phyloP scores from a whole-genome alignment of 2,329 filamentous ascomycete species.

The Trichoderma koningii region DNA sequence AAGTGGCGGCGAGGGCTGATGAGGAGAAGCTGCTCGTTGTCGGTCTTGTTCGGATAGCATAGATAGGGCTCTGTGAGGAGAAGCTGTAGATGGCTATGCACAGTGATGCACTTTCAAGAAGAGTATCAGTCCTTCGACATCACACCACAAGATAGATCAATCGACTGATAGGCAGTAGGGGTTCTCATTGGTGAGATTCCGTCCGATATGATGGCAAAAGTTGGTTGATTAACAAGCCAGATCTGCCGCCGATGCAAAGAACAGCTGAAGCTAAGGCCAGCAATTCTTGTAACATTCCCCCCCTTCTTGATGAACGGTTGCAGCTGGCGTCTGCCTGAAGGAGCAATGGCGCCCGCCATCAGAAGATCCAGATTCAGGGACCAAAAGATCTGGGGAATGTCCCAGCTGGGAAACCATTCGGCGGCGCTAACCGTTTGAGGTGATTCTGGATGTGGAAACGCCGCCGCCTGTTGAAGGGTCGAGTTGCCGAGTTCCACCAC shows the following conservation, averaged over 20 bases:
- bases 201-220: neutral
- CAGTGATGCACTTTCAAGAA: neutral
- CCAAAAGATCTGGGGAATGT: conserved; percentile 4
- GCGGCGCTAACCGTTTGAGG: conserved; percentile 24
- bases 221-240: neutral
- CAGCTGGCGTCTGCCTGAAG: neutral
- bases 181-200: neutral
- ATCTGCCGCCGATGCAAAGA: neutral
- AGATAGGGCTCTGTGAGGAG: neutral
- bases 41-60: neutral
- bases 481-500: conserved; percentile 10
- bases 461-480: conserved; percentile 1
- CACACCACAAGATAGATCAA: neutral
- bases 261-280: neutral
- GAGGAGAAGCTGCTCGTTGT: neutral
- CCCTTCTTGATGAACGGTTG: neutral
- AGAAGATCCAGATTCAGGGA: neutral
- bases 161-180: neutral
- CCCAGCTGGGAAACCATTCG: conserved; percentile 2
- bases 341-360: conserved; percentile 19
- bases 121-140: neutral
- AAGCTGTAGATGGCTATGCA: neutral
- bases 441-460: conserved; percentile 9
- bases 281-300: neutral
- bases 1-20: neutral